Base-by-base conservation (phyloP, 179 eudicot species). In the Amaranthus tricolor region DNA sequence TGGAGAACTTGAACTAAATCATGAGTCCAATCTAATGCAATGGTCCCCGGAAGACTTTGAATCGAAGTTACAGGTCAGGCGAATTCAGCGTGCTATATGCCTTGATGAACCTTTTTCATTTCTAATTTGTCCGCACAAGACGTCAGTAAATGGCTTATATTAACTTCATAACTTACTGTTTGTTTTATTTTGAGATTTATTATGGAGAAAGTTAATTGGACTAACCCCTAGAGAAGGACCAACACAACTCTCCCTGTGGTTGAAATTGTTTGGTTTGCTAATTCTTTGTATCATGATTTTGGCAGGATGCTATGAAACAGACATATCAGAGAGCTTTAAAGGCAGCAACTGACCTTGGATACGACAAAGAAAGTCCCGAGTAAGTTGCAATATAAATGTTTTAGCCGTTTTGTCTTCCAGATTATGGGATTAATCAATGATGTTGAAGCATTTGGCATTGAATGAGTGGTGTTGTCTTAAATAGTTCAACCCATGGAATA, bases 1-100 rank as follows among this genome's bases (percentile, higher is more conserved):
- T 58, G 99, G 99, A 75, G 99, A 96, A 85, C 90, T 93, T 66
- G 99, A 96, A 79, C 81, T 93, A 68, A 91, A 88, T 68, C 89
- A 84, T 49, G 94, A 86, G 83, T 86, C 82, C 73, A 90, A 86
- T 72, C 67, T 86, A 56, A 85, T 84, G 79, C 87, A 88, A 74
- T 91, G 97, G 94, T 85, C 98, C 61, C 98, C 99, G 10, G 94
- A 90, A 79, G 99, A 96, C 74, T 91, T 96, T 62, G 98, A 96
- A 83, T 80, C 96, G 76, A 96, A 96, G 84, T 77, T 96, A 78
- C 98, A 89, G 97, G 99, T 90, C 70, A 79, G 86, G 53, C 43
- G 51, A 13, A n/a, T 57, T 21, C 51, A 17, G 59, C 62, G 6
- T 58, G 7, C 40, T 66, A 55, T 47, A 16, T 17, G 24, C 20